These are phyloP conservation scores for Hanseniaspora clermontiae DNA, from an alignment of 805 yeast genomes.

Conservation along the genomic window DNA sequence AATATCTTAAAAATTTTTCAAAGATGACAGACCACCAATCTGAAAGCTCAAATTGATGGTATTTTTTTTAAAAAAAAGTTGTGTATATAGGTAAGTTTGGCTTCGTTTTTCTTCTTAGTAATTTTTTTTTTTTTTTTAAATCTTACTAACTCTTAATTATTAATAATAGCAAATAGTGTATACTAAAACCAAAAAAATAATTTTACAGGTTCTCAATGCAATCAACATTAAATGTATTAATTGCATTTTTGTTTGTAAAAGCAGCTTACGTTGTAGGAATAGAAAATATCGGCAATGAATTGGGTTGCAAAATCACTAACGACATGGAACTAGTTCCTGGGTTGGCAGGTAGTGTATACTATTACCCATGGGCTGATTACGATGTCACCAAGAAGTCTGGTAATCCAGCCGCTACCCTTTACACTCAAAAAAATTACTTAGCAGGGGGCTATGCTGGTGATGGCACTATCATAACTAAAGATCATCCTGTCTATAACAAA, in stretches of 20 bases:
- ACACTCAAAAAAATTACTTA: not conserved
- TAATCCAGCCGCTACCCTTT: not conserved
- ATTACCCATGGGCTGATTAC: conserved; percentile 2
- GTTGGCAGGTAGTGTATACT: not conserved
- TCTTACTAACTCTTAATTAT: too few species aligned
- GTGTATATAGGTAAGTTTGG: too few species aligned
- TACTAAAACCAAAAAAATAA: conserved; percentile 20
- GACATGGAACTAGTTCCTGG: not conserved
- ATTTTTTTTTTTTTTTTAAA: too few species aligned
- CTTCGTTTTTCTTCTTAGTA: too few species aligned
- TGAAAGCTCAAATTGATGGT: too few species aligned
- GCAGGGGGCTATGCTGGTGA: conserved; percentile 7
- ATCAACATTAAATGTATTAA: not conserved
- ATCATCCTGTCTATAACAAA: not conserved
- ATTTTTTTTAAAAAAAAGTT: too few species aligned
- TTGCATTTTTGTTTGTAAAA: not conserved
- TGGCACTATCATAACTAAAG: not conserved
- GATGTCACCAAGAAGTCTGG: not conserved
- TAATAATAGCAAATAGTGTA: too few species aligned
- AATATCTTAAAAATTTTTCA: too few species aligned
- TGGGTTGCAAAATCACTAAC: not conserved
- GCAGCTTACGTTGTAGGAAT: not conserved
- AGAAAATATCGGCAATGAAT: not conserved
- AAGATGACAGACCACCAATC: too few species aligned
- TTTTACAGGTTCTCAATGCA: too few species aligned